Evolutionary conservation across 768 basidiomycete species (phyloP).

Genomic region (Tricholoma hemisulphureum): DNA sequence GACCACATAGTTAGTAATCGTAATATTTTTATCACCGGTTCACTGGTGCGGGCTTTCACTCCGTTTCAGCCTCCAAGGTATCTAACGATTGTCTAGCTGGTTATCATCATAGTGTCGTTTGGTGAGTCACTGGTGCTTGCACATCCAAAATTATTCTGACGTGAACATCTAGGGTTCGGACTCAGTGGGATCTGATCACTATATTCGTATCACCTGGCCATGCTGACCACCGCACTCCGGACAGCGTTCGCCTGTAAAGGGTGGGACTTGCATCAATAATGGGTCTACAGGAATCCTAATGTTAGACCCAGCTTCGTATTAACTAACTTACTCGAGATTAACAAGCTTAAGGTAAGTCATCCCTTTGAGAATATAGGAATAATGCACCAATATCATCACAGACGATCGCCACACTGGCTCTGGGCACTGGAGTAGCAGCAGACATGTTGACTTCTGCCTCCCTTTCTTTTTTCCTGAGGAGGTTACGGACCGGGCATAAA

Average conservation of each 20-base stretch:
- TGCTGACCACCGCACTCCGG: neutral
- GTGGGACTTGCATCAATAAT: constrained; percentile 29
- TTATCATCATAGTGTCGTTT: neutral
- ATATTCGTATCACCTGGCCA: neutral
- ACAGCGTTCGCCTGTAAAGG: constrained; percentile 45
- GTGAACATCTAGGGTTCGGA: neutral
- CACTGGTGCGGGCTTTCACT: constrained; percentile 39
- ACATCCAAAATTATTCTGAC: neutral
- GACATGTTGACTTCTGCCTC: constrained; percentile 52
- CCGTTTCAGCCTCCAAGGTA: neutral
- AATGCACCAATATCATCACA: constrained; percentile 18
- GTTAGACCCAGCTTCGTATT: constrained; percentile 32
- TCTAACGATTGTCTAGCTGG: neutral
- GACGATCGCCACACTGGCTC: constrained; percentile 46
- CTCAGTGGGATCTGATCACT: neutral
- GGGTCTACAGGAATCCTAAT: neutral
- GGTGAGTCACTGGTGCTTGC: neutral
- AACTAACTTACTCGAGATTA: constrained; percentile 30
- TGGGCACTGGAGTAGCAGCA: constrained; percentile 48
- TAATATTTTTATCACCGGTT: constrained; percentile 44
- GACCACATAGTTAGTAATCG: constrained; percentile 48
- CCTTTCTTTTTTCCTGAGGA: constrained; percentile 54
- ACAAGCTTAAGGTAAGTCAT: constrained; percentile 28
- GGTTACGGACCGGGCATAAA: constrained; percentile 48
- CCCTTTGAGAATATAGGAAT: neutral